Base-by-base conservation (phyloP, 768 basidiomycete genomes). In the Russula sp. region DNA sequence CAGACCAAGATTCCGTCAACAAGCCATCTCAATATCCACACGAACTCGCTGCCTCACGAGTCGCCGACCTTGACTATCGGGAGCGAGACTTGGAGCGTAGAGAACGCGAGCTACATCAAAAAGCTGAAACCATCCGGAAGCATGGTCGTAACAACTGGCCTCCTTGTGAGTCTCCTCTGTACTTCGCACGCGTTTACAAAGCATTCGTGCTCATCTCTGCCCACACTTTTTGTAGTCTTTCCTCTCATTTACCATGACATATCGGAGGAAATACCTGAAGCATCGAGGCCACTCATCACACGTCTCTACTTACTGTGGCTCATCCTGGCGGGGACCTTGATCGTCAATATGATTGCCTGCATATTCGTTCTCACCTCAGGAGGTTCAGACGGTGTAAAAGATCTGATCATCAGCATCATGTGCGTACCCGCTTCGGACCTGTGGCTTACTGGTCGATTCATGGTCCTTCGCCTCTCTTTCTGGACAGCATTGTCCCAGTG, bases 171-270 rank as follows among this genome's bases (percentile, higher is more conserved):
- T 78, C 14, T 64, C 63, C 35, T 59, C 42, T 38, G 16, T 43
- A 48, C 52, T 39, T 36, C 43, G 51, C 52, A 32, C 42, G 45
- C 60, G 9, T 58, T 39, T 34, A 20, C 51, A 42, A 43, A 16
- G 7, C 16, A 34, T 14, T 25, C 16, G 20, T 34, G 10, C 55
- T 46, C 47, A 55, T 25, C 47, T 36, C 43, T 18, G 16, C 38
- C 48, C 42, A 7, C 45, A 56, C 20, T 8, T 20, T 38, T 43
- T 49, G 64, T 74, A 96, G 93, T 93, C 78, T 94, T 85, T 71
- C 96, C 96, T 51, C 77, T 99, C 68, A 87, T 99, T 71, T 97
- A 85, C 77, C 97, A 99, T 75, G 88, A 92, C 60, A 96, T 98
- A 70, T 71, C 79, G 69, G 90, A 90, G 61, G 93, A 94, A 74